Base-by-base conservation (phyloP, 2,329 filamentous ascomycete genomes). In the Zymoseptoria passerinii region DNA sequence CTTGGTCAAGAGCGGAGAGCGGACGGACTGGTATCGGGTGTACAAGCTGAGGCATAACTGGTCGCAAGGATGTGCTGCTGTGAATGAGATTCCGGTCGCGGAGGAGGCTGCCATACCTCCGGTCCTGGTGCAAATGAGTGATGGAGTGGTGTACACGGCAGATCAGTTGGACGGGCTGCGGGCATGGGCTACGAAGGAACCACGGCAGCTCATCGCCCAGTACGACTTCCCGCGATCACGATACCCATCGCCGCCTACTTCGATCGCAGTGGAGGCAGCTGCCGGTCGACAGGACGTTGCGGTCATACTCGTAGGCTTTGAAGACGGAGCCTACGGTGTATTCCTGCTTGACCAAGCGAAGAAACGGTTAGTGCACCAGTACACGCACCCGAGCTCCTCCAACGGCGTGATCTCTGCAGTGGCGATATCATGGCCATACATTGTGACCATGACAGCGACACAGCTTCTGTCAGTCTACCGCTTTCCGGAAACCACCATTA, bases 21-120 rank as follows among this genome's bases (percentile, higher is more conserved):
- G 75, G 19, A 85, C 82, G 52, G 83, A 94, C 69, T 96, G 92
- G 92, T 95, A 95, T 76, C 82, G 83, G 61, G 88, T 94, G 67
- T 97, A 95, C 74, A 90, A 87, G 68, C 78, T 96, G 53, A 82
- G 89, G 51, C 88, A 96, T 71, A 97, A 97, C 74, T 97, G 94
- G 94, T 83, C 88, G 1, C 83, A 81, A 61, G 94, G 92, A 0
- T 85, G 83, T 65, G 95, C 90, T 67, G 87, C 83, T 44, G 84
- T 96, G 10, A 85, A 88, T 40, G 89, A 95, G 72, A 82, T 96
- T 28, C 80, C 85, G 50, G 81, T 90, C 23, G 76, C 79, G 55
- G 76, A 80, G 58, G 66, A 75, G 50, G 73, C 77, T 1, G 74
- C 78, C 56, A 69, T 85, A 71, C 77, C 88, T 44, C 80, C 80